Conservation (phyloP, 2,329 filamentous ascomycete species). For the Knoxdaviesia proteae region DNA sequence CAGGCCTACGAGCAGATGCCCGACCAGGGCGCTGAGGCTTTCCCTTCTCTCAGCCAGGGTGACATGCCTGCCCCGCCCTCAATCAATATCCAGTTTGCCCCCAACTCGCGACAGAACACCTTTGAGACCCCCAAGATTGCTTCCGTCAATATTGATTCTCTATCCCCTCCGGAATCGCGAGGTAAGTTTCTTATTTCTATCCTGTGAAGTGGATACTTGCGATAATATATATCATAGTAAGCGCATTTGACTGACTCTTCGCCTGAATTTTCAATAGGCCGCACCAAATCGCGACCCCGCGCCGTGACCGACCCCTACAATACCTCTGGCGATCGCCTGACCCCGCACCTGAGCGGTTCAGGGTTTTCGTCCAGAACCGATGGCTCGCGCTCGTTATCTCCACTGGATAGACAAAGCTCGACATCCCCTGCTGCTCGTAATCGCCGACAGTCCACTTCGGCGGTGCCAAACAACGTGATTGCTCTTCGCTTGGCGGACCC, state of each 20-base stretch:
- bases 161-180: slow-evolving; percentile 56
- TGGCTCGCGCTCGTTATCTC: slow-evolving; percentile 35
- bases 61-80: slow-evolving; percentile 67
- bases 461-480: slow-evolving; percentile 42
- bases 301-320: slow-evolving; percentile 41
- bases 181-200: slow-evolving; percentile 19
- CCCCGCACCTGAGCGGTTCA: slow-evolving; percentile 12
- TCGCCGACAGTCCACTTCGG: slow-evolving; percentile 41
- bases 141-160: slow-evolving; percentile 51
- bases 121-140: slow-evolving; percentile 34
- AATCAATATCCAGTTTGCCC: slow-evolving; percentile 86
- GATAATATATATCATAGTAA: not conserved
- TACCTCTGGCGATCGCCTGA: slow-evolving; percentile 21
- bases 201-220: no score
- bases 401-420: slow-evolving; percentile 30
- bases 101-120: slow-evolving; percentile 28
- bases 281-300: slow-evolving; percentile 25
- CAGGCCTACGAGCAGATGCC: slow-evolving; percentile 10
- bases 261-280: slow-evolving; percentile 14
- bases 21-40: slow-evolving; percentile 20
- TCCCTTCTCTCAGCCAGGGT: slow-evolving; percentile 23
- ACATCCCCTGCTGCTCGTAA: slow-evolving; percentile 14
- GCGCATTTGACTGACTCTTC: slow-evolving; percentile 2
- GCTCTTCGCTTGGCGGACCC: slow-evolving; percentile 85
- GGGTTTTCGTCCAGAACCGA: slow-evolving; percentile 10